Base-by-base conservation (phyloP, 768 basidiomycete genomes). In the Lyophyllum shimeji region DNA sequence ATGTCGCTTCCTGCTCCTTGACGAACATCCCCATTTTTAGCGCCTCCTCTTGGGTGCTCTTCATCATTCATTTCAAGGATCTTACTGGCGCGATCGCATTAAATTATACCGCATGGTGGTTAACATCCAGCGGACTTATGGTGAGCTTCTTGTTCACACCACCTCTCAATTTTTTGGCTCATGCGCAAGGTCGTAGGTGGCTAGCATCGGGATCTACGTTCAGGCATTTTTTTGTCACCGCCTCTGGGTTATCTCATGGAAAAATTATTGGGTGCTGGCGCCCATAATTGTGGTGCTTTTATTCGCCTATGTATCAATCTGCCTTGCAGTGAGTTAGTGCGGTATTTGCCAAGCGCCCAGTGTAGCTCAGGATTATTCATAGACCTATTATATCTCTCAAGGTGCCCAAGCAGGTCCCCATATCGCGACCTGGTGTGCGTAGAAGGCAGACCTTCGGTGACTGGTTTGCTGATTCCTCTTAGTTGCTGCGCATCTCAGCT, bases 51-150 rank as follows among this genome's bases (percentile, higher is more conserved):
- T 74, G 72, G 72, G 67, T 72, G 17, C 58, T 66, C 29, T 62
- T 64, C 21, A 67, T 74, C 29, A 37, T 57, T 3, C 53, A 66
- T 48, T 70, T 72, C 52, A 61, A 58, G 7, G 70, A 70, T 43
- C 49, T 71, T 6, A 31, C 64, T 0, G 68, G 64, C 1, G 72
- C 71, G 0, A 66, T 72, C 44, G 31, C 58, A 7, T 54, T 71
- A 17, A 69, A 60, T 39, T 71, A 70, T 52, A 70, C 69, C 1
- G 54, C 67, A 7, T 74, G 72, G 72, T 72, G 68, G 67, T 65
- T 69, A 55, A 58, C 67, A 0, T 68, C 69, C 3, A 71, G 65
- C 39, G 56, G 65, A 1, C 47, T 72, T 8, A 70, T 72, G 65
- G 71, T 72, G 43, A 46, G 60, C 6, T 45, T 23, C 43, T 44